phyloP scores from a whole-genome alignment of 1,284 basidiomycete genomes.

The Melanopsichium pennsylvanicum region DNA sequence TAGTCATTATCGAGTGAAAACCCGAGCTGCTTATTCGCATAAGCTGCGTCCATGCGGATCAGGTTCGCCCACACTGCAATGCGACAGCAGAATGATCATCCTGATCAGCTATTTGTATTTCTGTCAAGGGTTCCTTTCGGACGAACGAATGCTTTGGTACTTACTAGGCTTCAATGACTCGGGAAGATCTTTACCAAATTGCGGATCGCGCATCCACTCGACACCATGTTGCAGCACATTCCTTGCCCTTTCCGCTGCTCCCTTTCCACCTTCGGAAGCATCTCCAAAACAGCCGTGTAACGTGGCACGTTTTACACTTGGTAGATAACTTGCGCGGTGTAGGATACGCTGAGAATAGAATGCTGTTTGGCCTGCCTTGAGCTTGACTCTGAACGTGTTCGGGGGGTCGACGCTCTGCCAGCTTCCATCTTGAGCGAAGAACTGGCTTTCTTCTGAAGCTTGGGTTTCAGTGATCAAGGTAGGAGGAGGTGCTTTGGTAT shows the following conservation, averaged over 20 bases:
- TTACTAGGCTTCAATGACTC: constrained; percentile 69
- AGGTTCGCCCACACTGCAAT: constrained; percentile 72
- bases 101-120: no score
- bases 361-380: constrained; percentile 77
- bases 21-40: constrained; percentile 66
- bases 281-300: constrained; percentile 77
- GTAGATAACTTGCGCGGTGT: constrained; percentile 76
- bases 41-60: constrained; percentile 71
- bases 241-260: constrained; percentile 70
- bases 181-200: constrained; percentile 71
- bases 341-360: constrained; percentile 85
- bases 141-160: no score
- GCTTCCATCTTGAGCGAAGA: constrained; percentile 69
- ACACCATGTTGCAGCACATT: constrained; percentile 80
- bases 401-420: constrained; percentile 71
- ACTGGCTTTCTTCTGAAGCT: neutral
- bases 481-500: constrained; percentile 34
- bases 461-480: constrained; percentile 1
- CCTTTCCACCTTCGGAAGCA: constrained; percentile 12
- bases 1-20: constrained; percentile 46
- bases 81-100: neutral
- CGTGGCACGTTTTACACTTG: constrained; percentile 72
- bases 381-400: constrained; percentile 72
- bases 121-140: no score
- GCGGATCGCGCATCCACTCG: constrained; percentile 75